These are phyloP conservation scores for Colletotrichum godetiae DNA, from an alignment of 2,329 filamentous ascomycete genomes.

Conservation along the genomic window DNA sequence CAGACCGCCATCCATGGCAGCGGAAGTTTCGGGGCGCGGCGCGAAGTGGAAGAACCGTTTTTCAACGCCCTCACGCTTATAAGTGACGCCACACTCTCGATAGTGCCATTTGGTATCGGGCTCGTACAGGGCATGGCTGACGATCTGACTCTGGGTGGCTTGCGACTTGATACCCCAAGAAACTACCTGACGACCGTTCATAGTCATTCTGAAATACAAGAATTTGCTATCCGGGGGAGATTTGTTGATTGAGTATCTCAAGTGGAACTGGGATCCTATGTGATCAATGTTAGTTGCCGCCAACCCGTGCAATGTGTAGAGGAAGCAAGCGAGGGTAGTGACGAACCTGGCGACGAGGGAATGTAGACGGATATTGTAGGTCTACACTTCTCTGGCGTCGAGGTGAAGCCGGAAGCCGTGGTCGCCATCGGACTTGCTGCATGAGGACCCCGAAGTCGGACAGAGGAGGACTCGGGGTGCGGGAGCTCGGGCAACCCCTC, in stretches of 20 bases:
- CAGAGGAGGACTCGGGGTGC: slow-evolving; percentile 62
- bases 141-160: slow-evolving; percentile 48
- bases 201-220: slow-evolving; percentile 65
- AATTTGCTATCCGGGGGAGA: slow-evolving; percentile 48
- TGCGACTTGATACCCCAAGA: slow-evolving; percentile 63
- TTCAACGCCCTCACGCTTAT: slow-evolving; percentile 56
- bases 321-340: not conserved
- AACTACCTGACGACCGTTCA: slow-evolving; percentile 64
- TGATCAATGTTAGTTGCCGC: slow-evolving; percentile 17
- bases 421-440: not conserved
- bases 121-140: slow-evolving; percentile 61
- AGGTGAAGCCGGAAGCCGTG: slow-evolving; percentile 25
- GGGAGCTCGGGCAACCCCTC: slow-evolving; percentile 63
- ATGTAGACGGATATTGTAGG: slow-evolving; percentile 66
- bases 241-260: slow-evolving; percentile 58
- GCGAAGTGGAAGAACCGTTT: slow-evolving; percentile 63
- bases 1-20: slow-evolving; percentile 64
- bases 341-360: slow-evolving; percentile 63
- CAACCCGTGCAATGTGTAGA: not conserved
- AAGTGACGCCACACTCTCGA: slow-evolving; percentile 47
- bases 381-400: slow-evolving; percentile 46
- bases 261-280: slow-evolving; percentile 62
- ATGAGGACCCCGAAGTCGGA: slow-evolving; percentile 44
- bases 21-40: slow-evolving; percentile 47
- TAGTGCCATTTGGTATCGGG: slow-evolving; percentile 56